Conservation (phyloP, 768 basidiomycete genomes). For the Leccinum broughii region DNA sequence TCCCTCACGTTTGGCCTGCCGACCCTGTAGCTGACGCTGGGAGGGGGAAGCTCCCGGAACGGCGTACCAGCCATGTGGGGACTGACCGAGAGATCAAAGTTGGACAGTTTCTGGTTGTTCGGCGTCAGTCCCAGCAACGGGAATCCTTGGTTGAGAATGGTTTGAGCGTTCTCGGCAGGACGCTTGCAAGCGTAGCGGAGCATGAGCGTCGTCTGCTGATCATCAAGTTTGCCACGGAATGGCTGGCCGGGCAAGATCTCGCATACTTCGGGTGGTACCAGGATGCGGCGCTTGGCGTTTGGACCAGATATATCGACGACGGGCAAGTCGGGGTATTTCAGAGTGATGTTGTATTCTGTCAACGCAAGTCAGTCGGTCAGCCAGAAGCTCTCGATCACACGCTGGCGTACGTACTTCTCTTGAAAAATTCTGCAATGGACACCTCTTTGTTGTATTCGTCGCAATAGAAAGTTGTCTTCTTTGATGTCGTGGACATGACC, state of each 20-base stretch:
- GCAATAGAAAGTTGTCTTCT: constrained; percentile 52
- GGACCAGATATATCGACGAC: constrained; percentile 54
- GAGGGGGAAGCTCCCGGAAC: constrained; percentile 61
- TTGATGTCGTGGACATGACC: constrained; percentile 42
- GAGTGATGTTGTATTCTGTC: constrained; percentile 57
- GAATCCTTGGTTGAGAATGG: constrained; percentile 62
- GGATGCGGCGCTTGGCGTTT: constrained; percentile 33
- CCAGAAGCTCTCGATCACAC: neutral
- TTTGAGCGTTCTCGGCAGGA: constrained; percentile 56
- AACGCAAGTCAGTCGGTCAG: constrained; percentile 4
- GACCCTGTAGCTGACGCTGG: constrained; percentile 53
- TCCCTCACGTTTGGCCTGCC: constrained; percentile 48
- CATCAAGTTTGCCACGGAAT: constrained; percentile 60
- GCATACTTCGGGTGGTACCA: constrained; percentile 72
- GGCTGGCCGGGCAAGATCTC: constrained; percentile 58
- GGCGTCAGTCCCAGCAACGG: constrained; percentile 51
- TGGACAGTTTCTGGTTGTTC: constrained; percentile 39
- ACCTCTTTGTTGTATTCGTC: constrained; percentile 54
- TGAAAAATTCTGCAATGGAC: constrained; percentile 65
- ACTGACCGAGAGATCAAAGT: constrained; percentile 60
- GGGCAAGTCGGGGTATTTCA: constrained; percentile 52
- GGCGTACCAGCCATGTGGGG: constrained; percentile 63
- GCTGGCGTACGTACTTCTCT: constrained; percentile 45
- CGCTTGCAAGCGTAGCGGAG: constrained; percentile 65
- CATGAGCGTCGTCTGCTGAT: constrained; percentile 69